Evolutionary conservation across 1,284 basidiomycete genomes (phyloP), one percentile per base, ranked within the genome.

Genomic region (Trichosporon coremiiforme): DNA sequence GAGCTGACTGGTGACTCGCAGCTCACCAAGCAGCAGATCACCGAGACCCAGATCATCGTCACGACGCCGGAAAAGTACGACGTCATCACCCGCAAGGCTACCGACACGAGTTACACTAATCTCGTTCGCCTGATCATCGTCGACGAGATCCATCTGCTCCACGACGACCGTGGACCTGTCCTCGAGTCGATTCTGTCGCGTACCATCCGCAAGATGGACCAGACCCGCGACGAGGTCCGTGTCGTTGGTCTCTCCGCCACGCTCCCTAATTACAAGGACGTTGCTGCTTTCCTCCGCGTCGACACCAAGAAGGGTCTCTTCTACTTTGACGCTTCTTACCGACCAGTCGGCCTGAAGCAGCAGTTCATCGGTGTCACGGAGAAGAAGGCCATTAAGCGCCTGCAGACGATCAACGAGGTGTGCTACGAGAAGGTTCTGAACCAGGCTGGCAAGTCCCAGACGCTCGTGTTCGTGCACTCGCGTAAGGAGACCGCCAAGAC

Each of bases 1-100:
- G 96, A 99, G 82, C 87, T 99, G 67, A 99, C 97, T 0, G 97
- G 97, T 57, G 97, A 99, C 84, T 90, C 92, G 53, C 96, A 98
- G 86, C 91, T 99, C 88, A 99, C 96, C 71, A 99, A 99, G 84
- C 90, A 94, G 74, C 96, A 99, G 82, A 98, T 99, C 71, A 85
- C 94, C 3, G 94, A 97, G 82, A 98, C 97, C 0, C 96, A 99
- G 81, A 94, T 99, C 79, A 98, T 99, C 81, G 95, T 99, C 74
- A 98, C 96, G 0, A 99, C 97, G 0, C 97, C 97, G 0, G 97
- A 99, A 85, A 99, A 99, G 84, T 99, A 95, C 94, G 97, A 99
- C 78, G 95, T 98, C 76, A 97, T 99, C 82, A 98, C 95, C 33
- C 91, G 97, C 75, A 99, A 99, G 86, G 93, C 91, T 76, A 96